phyloP scores from a whole-genome alignment of 2,329 filamentous ascomycete genomes.

The Ascochyta fabae region DNA sequence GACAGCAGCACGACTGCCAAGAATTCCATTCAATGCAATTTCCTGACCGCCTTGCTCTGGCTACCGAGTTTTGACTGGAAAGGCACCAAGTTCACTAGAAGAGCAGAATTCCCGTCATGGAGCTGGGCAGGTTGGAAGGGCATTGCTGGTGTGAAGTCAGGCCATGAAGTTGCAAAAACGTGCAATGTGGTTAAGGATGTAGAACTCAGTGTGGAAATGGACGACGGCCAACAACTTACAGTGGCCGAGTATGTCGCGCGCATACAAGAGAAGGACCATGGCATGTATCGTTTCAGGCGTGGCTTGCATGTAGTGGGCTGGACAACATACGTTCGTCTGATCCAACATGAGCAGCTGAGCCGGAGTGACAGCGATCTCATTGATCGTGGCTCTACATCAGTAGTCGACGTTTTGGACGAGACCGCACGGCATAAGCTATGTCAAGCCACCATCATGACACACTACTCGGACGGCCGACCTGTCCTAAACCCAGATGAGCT shows the following conservation, averaged over 20 bases:
- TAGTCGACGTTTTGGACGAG: not conserved
- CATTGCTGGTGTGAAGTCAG: not conserved
- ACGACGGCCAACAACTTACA: not conserved
- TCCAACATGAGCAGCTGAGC: not conserved
- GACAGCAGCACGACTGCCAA: not conserved
- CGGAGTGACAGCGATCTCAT: not conserved
- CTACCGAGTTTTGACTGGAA: not conserved
- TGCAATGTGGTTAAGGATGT: not conserved
- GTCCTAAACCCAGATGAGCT: not conserved
- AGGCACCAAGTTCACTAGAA: not conserved
- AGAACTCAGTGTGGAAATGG: not conserved
- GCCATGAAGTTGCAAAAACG: not conserved
- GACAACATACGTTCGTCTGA: not conserved
- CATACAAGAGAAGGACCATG: not conserved
- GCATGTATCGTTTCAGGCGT: not conserved
- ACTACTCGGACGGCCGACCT: not conserved
- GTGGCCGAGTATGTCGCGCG: not conserved
- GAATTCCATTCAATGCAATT: not conserved
- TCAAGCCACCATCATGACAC: not conserved
- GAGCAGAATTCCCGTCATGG: constrained; percentile 1
- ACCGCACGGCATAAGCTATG: not conserved
- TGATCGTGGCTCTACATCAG: not conserved
- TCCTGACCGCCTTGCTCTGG: constrained; percentile 2
- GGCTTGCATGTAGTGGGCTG: not conserved
- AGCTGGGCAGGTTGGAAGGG: constrained; percentile 6